phyloP scores from a whole-genome alignment of 2,329 filamentous ascomycete species.

The Thielaviopsis ethacetica region DNA sequence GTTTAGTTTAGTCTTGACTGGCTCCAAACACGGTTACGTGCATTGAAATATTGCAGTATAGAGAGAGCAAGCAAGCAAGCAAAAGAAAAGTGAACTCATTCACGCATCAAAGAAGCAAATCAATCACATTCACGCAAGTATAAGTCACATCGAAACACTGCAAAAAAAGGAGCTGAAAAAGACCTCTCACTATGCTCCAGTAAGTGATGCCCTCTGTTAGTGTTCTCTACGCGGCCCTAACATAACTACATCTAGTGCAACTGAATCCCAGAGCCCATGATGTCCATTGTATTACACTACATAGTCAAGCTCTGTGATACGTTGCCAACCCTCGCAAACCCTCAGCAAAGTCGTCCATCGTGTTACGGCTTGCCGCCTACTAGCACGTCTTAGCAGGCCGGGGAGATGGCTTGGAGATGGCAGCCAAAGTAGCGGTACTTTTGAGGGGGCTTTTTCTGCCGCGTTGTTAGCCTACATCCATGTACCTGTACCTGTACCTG shows the following conservation, averaged over 20 bases:
- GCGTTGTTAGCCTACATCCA: background rate
- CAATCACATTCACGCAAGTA: background rate
- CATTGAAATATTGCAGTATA: no score
- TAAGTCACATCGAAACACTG: background rate
- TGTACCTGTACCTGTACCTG: background rate
- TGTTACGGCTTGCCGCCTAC: background rate
- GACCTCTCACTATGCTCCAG: background rate
- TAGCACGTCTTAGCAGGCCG: background rate
- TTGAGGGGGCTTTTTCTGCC: background rate
- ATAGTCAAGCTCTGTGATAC: background rate
- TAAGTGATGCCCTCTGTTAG: background rate
- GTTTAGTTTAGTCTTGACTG: no score
- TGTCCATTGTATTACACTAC: background rate
- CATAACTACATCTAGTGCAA: background rate
- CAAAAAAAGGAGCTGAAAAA: background rate
- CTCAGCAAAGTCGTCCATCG: background rate
- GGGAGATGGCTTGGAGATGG: background rate
- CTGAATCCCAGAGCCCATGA: background rate
- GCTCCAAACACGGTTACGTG: no score
- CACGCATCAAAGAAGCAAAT: background rate
- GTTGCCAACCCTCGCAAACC: background rate
- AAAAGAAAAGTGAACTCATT: background rate
- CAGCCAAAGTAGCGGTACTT: background rate
- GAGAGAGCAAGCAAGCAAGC: no score
- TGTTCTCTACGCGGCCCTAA: background rate